Conservation (phyloP, 129 eudicot genomes). For the Cynara cardunculus region DNA sequence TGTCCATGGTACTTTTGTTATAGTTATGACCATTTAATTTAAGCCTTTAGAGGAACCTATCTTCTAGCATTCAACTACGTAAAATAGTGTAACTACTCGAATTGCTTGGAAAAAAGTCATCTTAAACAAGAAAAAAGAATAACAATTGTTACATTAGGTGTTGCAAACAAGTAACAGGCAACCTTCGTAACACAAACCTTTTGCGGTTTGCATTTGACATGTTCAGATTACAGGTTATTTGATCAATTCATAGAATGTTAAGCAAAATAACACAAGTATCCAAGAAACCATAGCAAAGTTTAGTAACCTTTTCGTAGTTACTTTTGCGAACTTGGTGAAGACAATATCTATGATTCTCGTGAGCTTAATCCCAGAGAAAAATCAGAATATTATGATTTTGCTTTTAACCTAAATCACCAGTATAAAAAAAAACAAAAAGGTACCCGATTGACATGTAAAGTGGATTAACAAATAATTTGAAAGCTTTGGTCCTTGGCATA, state of each 20-base stretch:
- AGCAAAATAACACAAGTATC: not conserved
- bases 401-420: constrained; percentile 2
- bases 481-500: not conserved
- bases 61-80: not conserved
- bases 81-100: not conserved
- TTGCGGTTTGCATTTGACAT: not conserved
- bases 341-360: not conserved
- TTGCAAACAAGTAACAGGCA: not conserved
- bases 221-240: not conserved
- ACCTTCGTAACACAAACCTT: not conserved
- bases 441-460: not conserved
- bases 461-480: not conserved
- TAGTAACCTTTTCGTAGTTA: not conserved
- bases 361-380: not conserved
- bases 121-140: not conserved
- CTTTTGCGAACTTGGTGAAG: not conserved
- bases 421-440: not conserved
- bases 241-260: not conserved
- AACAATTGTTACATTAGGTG: not conserved
- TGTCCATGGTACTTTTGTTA: not conserved
- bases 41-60: not conserved
- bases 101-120: not conserved
- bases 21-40: not conserved
- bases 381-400: not conserved
- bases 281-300: not conserved